Evolutionary conservation across 805 yeast genomes (phyloP).

Genomic region (Ogataea naganishii): DNA sequence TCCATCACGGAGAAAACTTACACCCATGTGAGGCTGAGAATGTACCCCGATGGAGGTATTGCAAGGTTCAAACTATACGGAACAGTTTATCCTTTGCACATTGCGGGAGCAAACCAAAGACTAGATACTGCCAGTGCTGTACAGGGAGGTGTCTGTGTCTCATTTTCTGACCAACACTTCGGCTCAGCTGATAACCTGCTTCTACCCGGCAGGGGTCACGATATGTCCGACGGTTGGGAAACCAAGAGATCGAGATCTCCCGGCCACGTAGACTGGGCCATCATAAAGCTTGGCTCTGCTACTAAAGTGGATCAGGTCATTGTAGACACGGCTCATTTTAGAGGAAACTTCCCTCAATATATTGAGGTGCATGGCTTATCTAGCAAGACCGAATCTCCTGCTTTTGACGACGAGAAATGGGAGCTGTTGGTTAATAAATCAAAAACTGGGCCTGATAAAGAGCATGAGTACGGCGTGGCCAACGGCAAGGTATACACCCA

Average conservation of each 20-base stretch:
- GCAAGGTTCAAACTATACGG: slow-evolving; percentile 92
- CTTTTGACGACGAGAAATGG: slow-evolving; percentile 48
- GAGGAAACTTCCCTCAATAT: slow-evolving; percentile 91
- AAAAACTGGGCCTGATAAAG: slow-evolving; percentile 78
- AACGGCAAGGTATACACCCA: slow-evolving; percentile 42
- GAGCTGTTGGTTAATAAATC: slow-evolving; percentile 50
- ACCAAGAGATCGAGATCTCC: slow-evolving; percentile 78
- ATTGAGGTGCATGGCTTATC: slow-evolving; percentile 58
- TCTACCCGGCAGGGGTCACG: slow-evolving; percentile 89
- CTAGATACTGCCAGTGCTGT: slow-evolving; percentile 75
- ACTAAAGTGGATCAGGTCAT: slow-evolving; percentile 51
- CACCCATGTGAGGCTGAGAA: slow-evolving; percentile 76
- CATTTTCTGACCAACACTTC: slow-evolving; percentile 86
- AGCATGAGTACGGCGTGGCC: slow-evolving; percentile 46
- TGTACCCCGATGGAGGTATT: slow-evolving; percentile 98
- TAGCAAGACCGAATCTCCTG: slow-evolving; percentile 26
- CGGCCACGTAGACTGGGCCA: slow-evolving; percentile 89
- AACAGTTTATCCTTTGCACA: slow-evolving; percentile 62
- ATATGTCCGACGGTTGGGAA: slow-evolving; percentile 99
- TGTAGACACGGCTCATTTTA: slow-evolving; percentile 87
- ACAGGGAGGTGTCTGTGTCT: slow-evolving; percentile 83
- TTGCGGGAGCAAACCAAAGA: slow-evolving; percentile 33
- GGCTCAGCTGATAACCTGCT: slow-evolving; percentile 85
- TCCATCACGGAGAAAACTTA: slow-evolving; percentile 50
- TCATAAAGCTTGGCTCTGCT: slow-evolving; percentile 65